phyloP scores from a whole-genome alignment of 1,139 yeast genomes.

The Debaryomyces sp. region DNA sequence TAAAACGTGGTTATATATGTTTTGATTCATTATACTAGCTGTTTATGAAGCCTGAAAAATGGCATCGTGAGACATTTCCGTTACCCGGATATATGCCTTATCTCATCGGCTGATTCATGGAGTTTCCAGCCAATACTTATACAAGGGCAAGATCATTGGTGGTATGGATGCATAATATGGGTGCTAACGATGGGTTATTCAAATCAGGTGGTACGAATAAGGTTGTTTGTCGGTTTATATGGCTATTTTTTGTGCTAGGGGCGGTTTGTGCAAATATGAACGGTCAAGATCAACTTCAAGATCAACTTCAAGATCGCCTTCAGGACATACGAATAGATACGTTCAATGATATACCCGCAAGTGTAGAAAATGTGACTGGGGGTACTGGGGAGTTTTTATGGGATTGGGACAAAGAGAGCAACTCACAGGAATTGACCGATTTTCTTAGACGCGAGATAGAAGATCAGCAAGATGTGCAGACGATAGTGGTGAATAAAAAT shows the following conservation, averaged over 20 bases:
- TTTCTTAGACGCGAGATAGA: constrained; percentile 3
- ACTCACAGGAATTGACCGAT: background rate
- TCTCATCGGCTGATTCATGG: background rate
- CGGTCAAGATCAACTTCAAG: background rate
- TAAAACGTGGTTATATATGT: constrained; percentile 7
- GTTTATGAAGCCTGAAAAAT: constrained; percentile 2
- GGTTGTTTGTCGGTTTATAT: background rate
- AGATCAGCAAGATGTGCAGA: constrained; percentile 1
- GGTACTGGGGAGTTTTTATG: background rate
- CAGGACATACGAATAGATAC: background rate
- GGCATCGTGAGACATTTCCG: background rate
- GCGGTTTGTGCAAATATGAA: background rate
- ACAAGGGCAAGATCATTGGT: background rate
- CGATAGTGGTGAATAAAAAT: constrained; percentile 8
- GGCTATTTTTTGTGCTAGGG: background rate
- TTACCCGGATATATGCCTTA: constrained; percentile 1
- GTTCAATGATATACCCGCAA: background rate
- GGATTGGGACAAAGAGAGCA: background rate
- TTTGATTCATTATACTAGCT: background rate
- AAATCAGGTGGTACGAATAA: background rate
- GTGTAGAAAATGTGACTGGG: background rate
- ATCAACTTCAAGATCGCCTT: background rate
- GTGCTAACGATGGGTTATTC: background rate
- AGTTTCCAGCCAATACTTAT: background rate
- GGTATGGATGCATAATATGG: background rate